These are phyloP conservation scores for Ophiosphaerella narmari DNA, from an alignment of 2,329 filamentous ascomycete species.

Conservation along the genomic window DNA sequence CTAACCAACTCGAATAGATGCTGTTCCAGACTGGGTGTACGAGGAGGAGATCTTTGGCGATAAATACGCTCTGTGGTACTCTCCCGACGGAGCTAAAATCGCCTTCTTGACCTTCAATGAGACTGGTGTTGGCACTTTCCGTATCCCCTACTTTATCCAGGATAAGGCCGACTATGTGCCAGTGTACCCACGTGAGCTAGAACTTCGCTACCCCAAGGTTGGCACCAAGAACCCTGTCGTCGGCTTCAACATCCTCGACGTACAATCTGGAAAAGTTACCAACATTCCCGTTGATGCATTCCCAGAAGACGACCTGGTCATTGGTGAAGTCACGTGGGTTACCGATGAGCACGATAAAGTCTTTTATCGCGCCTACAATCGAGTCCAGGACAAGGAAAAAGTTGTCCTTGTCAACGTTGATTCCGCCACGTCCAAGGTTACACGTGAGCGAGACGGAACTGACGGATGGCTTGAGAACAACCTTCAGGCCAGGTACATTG, in stretches of 20 bases:
- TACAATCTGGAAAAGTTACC: constrained; percentile 53
- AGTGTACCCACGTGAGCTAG: constrained; percentile 64
- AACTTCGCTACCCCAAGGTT: constrained; percentile 71
- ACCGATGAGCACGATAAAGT: constrained; percentile 65
- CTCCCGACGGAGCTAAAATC: constrained; percentile 59
- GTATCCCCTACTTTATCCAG: constrained; percentile 69
- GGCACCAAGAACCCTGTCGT: constrained; percentile 70
- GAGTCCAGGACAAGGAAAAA: constrained; percentile 69
- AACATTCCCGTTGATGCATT: constrained; percentile 62
- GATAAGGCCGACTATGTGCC: constrained; percentile 59
- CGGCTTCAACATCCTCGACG: constrained; percentile 61
- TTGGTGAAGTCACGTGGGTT: constrained; percentile 71
- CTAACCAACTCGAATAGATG: constrained; percentile 26
- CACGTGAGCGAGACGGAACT: constrained; percentile 62
- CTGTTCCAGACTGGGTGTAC: constrained; percentile 68
- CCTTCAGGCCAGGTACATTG: constrained; percentile 61
- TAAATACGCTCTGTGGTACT: constrained; percentile 61
- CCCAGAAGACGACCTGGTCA: constrained; percentile 63
- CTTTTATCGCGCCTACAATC: constrained; percentile 69
- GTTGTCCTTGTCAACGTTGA: constrained; percentile 63
- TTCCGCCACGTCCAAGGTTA: constrained; percentile 51
- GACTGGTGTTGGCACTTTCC: constrained; percentile 69
- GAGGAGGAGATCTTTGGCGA: constrained; percentile 63
- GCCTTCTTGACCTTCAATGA: constrained; percentile 65
- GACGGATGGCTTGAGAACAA: constrained; percentile 68